Base-by-base conservation (phyloP, 176 grass and related monocot genomes). In the Oryza glaberrima region DNA sequence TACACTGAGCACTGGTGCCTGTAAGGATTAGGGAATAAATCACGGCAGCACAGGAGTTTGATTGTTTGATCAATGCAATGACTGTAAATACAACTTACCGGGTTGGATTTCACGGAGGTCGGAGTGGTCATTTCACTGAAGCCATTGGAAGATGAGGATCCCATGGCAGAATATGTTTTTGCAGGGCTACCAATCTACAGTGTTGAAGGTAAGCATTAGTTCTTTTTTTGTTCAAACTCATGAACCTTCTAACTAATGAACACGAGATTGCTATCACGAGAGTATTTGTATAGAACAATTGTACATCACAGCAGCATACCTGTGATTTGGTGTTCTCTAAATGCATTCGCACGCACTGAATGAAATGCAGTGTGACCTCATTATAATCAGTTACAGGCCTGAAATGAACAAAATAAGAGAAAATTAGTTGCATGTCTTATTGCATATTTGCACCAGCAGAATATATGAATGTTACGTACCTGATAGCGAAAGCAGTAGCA, bases 321-420 rank as follows among this genome's bases (percentile, higher is more conserved):
- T 94, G 88, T 69, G 81, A 88, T 90, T 90, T 92, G 49, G 88
- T 86, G 76, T 98, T 95, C 83, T 89, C 88, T 14, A 92, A 41
- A 86, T 98, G 93, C 81, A 98, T 90, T 65, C 84, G 77, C 58
- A 95, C 67, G 5, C 91, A 98, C 75, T 98, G 93, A 82, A 94
- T 95, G 86, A 92, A 98, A 84, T 98, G 96, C 66, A 98, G 81
- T 0, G 90, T 82, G 67, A 95, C 82, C 75, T 91, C 89, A 70
- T 95, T 98, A 65, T 86, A 88, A 83, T 98, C 93, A 83, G 83
- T 79, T 72, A 98, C 72, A 72, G 88, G 93, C 78, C 96, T 98
- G 88, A 77, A 79, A 86, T 73, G 7, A 0, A 87, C 30, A 82
- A 11, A 16, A 85, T 32, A 38, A 23, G 20, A 26, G 44, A 9